Evolutionary conservation across 257 asterid species (phyloP).

Genomic region (Prunella vulgaris): DNA sequence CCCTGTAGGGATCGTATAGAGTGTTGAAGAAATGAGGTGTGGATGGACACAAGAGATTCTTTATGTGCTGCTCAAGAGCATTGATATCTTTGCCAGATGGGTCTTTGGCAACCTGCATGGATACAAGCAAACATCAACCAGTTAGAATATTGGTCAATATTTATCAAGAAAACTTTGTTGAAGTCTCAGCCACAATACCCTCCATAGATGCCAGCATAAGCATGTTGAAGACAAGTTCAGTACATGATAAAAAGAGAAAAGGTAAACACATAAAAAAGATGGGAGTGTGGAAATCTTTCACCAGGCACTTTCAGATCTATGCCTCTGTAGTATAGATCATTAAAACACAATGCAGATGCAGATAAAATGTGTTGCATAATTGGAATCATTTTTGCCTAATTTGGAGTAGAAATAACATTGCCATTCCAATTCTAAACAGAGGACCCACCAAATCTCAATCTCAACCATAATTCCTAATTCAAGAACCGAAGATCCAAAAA

Average conservation of each 20-base stretch:
- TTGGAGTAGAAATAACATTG: background rate
- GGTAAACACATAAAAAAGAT: background rate
- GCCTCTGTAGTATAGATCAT: slow-evolving; percentile 9
- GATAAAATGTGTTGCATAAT: background rate
- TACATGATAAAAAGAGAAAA: background rate
- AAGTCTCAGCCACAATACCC: background rate
- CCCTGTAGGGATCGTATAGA: slow-evolving; percentile 76
- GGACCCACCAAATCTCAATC: slow-evolving; percentile 13
- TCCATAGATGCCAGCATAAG: background rate
- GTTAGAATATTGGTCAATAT: background rate
- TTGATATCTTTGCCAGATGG: slow-evolving; percentile 72
- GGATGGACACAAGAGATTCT: slow-evolving; percentile 59
- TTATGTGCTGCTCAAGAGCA: slow-evolving; percentile 79
- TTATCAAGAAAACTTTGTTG: background rate
- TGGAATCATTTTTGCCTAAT: background rate
- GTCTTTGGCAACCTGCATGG: slow-evolving; percentile 65
- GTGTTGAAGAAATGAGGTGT: slow-evolving; percentile 80
- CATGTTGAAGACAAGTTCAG: background rate
- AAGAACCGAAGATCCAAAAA: slow-evolving; percentile 28
- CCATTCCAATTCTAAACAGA: background rate
- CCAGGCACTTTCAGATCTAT: slow-evolving; percentile 17
- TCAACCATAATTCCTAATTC: background rate
- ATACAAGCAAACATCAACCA: background rate
- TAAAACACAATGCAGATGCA: background rate
- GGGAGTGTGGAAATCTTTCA: background rate